phyloP scores from a whole-genome alignment of 768 basidiomycete genomes.

The Lenzites betulinus region DNA sequence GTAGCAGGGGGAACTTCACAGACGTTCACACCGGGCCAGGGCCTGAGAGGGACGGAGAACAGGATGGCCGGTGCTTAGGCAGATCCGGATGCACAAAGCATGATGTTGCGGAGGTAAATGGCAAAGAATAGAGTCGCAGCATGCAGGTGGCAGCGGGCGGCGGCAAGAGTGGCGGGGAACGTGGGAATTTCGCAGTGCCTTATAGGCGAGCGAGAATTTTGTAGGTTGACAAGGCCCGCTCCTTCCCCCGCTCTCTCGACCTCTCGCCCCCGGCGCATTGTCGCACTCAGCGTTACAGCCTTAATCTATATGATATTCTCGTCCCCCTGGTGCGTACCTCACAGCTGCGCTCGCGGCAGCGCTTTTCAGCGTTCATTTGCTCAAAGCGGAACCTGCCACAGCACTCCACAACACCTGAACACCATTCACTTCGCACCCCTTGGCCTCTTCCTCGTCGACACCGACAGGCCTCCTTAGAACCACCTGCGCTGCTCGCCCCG shows the following conservation, averaged over 20 bases:
- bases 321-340: conserved; percentile 20
- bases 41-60: not conserved
- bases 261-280: conserved; percentile 13
- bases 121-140: conserved; percentile 34
- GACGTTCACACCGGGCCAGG: too few species aligned
- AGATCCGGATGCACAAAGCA: conserved; percentile 62
- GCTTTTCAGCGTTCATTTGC: too few species aligned
- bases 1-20: not conserved
- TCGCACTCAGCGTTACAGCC: conserved; percentile 8
- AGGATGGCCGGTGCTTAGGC: not conserved
- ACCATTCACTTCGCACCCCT: conserved; percentile 65
- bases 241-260: conserved; percentile 7
- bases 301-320: conserved; percentile 28
- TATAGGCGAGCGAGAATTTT: conserved; percentile 19
- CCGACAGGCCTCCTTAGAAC: conserved; percentile 79
- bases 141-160: not conserved
- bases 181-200: conserved; percentile 12
- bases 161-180: conserved; percentile 26
- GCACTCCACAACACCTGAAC: conserved; percentile 38
- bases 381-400: conserved; percentile 11
- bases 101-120: conserved; percentile 67
- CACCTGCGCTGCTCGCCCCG: conserved; percentile 2
- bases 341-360: not conserved
- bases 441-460: conserved; percentile 58
- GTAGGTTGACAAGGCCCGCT: conserved; percentile 4